Evolutionary conservation across 2,329 filamentous ascomycete species (phyloP).

Genomic region (Colletotrichum echinochloae): DNA sequence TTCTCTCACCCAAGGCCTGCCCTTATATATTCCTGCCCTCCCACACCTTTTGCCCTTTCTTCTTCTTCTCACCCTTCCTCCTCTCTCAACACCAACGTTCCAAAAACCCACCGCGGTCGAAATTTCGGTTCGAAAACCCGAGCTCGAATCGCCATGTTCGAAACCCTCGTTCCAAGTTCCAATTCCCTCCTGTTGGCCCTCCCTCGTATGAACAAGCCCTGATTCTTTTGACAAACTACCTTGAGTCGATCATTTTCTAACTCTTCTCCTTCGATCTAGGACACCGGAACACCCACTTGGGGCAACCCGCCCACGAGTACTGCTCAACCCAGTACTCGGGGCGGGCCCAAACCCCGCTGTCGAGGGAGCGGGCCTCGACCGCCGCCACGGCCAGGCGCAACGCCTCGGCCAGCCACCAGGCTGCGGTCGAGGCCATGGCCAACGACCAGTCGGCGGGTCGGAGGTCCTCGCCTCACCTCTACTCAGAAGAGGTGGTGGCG

Average conservation of each 20-base stretch:
- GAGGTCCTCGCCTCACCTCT: conserved; percentile 26
- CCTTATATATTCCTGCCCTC: background rate
- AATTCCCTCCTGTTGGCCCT: background rate
- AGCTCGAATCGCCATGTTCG: background rate
- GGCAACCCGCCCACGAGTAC: conserved; percentile 17
- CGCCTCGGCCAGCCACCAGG: conserved; percentile 2
- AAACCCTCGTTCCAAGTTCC: background rate
- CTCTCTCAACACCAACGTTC: background rate
- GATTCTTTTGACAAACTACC: background rate
- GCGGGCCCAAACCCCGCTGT: conserved; percentile 8
- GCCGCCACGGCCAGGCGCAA: conserved; percentile 6
- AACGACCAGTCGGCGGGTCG: conserved; percentile 18
- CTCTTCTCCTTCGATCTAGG: conserved; percentile 3
- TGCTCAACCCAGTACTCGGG: conserved; percentile 12
- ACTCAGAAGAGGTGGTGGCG: conserved; percentile 5
- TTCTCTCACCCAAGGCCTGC: background rate
- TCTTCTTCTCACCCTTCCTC: background rate
- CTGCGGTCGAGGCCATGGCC: conserved; percentile 23
- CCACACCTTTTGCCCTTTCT: background rate
- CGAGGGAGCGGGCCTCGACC: conserved; percentile 9
- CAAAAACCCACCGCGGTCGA: background rate
- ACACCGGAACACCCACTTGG: background rate
- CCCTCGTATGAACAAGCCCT: background rate
- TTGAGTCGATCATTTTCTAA: background rate
- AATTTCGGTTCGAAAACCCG: background rate